Evolutionary conservation across 352 stramenopile genomes (phyloP), one percentile per base, ranked within the genome.

Genomic region (Saprolegnia diclina): DNA sequence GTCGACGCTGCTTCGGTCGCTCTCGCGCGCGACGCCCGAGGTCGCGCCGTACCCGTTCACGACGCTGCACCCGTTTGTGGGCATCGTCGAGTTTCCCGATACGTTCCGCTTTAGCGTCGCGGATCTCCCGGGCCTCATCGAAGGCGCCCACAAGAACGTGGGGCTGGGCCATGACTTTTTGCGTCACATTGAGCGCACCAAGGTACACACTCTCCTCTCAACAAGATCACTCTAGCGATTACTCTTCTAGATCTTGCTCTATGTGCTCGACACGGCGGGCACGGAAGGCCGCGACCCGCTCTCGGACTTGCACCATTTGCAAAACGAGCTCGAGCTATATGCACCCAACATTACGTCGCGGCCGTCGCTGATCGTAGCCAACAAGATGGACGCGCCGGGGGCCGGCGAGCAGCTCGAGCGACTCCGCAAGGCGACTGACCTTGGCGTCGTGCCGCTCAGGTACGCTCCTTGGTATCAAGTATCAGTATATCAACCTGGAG

Each of bases 121-220:
- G 61, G 89, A 96, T 42, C 93, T 96, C 57, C 89, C 89, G 5
- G 89, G 89, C 18, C 78, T 96, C 44, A 95, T 96, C 50, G 87
- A 96, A 63, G 89, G 89, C 26, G 97, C 97, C 0, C 87, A 98
- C 62, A 80, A 87, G 13, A 98, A 98, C 69, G 91, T 97, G 62
- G 97, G 97, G n/a, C 80, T 99, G n/a, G 97, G 97, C 29, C 91
- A 97, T 70, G 92, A 97, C 44, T 99, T 99, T 73, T 76, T 99
- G 61, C 81, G 97, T 24, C 97, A 99, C 77, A 98, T 99, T 53
- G 95, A 99, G 76, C 91, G 97, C 38, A 99, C 97, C 71, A 96
- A 97, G 72, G 94, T 98, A 68, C 65, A 50, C 21, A 42, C 29
- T 35, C 29, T 35, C 29, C 29, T 35, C 2, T 35, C 29, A 6